These are phyloP conservation scores for Lagerstroemia speciosa DNA, from an alignment of 345 rosid genomes.

Conservation along the genomic window DNA sequence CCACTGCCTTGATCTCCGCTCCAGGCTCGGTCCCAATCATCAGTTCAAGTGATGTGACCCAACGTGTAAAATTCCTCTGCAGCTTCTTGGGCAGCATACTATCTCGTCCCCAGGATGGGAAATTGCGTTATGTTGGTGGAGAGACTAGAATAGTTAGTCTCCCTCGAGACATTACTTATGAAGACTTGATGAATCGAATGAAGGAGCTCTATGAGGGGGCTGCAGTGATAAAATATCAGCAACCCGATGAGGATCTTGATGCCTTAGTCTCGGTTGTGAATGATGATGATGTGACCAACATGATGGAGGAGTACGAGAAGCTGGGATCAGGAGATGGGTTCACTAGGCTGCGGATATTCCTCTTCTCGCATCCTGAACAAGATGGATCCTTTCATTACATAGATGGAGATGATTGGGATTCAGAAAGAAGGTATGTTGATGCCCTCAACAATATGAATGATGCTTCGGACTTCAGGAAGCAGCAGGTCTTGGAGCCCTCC, in stretches of 20 bases:
- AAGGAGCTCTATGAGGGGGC: slow-evolving; percentile 79
- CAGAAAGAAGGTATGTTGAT: slow-evolving; percentile 91
- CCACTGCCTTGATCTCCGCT: slow-evolving; percentile 3
- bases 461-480: slow-evolving; percentile 48
- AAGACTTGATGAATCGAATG: slow-evolving; percentile 80
- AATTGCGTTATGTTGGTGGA: slow-evolving; percentile 86
- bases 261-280: slow-evolving; percentile 92
- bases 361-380: slow-evolving; percentile 59
- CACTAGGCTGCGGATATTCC: slow-evolving; percentile 86
- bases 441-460: slow-evolving; percentile 84
- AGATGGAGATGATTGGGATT: slow-evolving; percentile 74
- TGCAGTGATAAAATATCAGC: slow-evolving; percentile 76
- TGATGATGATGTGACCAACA: slow-evolving; percentile 82
- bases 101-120: slow-evolving; percentile 97
- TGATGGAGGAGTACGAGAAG: slow-evolving; percentile 99
- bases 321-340: slow-evolving; percentile 79
- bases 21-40: slow-evolving; percentile 20
- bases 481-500: slow-evolving; percentile 43
- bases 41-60: slow-evolving; percentile 60
- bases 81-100: slow-evolving; percentile 87
- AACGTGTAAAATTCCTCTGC: slow-evolving; percentile 75
- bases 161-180: slow-evolving; percentile 55
- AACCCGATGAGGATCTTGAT: slow-evolving; percentile 99
- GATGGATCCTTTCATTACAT: slow-evolving; percentile 53
- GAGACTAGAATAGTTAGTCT: slow-evolving; percentile 84